Percentiles rank a stretch among this genome's conserved stretches.
Evolutionary conservation across 2,329 filamentous ascomycete species (phyloP).

Genomic region (Aspergillus pseudoviridinutans): DNA sequence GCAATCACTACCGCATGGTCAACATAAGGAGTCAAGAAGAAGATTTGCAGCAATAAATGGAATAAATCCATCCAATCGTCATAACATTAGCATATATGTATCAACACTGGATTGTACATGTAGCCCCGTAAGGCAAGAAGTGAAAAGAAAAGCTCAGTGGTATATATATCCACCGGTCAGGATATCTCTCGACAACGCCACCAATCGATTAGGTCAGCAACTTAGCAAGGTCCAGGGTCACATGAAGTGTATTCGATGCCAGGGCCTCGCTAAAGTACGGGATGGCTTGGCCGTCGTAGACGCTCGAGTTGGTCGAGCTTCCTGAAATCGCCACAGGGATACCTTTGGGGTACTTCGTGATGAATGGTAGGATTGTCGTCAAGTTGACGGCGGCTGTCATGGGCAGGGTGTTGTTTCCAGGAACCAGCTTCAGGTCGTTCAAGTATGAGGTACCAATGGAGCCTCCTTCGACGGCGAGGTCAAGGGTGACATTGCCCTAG

Average conservation of each 20-base stretch:
- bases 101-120: not conserved
- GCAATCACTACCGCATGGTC: not conserved
- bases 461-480: constrained; percentile 47
- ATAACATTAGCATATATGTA: not conserved
- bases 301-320: constrained; percentile 45
- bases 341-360: constrained; percentile 44
- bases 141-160: constrained; percentile 1
- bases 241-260: constrained; percentile 41
- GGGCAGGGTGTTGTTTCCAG: constrained; percentile 51
- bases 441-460: constrained; percentile 50
- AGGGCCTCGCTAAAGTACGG: constrained; percentile 54
- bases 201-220: constrained; percentile 17
- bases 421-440: constrained; percentile 48
- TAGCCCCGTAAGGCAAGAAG: not conserved
- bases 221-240: constrained; percentile 44
- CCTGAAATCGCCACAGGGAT: constrained; percentile 51
- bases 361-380: constrained; percentile 27
- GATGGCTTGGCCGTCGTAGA: constrained; percentile 48
- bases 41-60: not conserved
- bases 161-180: not conserved
- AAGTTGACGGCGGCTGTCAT: constrained; percentile 50
- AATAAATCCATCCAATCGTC: not conserved
- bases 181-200: not conserved
- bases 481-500: constrained; percentile 54
- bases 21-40: not conserved